Evolutionary conservation across 2,329 filamentous ascomycete species (phyloP).

Genomic region (Endoconidiophora laricicola): DNA sequence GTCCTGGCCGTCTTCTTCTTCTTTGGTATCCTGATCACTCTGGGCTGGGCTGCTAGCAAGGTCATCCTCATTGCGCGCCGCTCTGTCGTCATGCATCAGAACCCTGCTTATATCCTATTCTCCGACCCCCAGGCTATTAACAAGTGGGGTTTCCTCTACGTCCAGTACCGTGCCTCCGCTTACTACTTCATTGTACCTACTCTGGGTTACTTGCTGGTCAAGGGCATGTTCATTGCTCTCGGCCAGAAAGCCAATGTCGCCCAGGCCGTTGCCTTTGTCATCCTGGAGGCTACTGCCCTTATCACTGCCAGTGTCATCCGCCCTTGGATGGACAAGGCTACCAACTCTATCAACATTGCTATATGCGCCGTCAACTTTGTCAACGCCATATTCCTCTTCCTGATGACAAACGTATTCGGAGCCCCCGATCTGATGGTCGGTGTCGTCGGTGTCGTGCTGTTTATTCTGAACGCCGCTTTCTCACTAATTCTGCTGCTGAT

Average conservation of each 20-base stretch:
- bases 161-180: conserved; percentile 86
- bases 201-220: conserved; percentile 65
- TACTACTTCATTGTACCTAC: conserved; percentile 87
- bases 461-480: conserved; percentile 73
- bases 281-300: conserved; percentile 66
- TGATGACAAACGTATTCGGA: conserved; percentile 77
- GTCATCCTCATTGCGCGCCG: conserved; percentile 78
- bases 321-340: conserved; percentile 98
- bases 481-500: conserved; percentile 68
- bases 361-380: conserved; percentile 83
- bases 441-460: conserved; percentile 78
- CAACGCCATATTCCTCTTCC: conserved; percentile 73
- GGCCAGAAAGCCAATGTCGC: conserved; percentile 52
- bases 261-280: conserved; percentile 66
- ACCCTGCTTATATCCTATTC: conserved; percentile 91
- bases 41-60: conserved; percentile 78
- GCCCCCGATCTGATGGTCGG: conserved; percentile 71
- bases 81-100: conserved; percentile 83
- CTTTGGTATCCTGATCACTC: conserved; percentile 57
- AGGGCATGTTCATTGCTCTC: conserved; percentile 77
- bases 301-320: conserved; percentile 64
- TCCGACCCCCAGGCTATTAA: conserved; percentile 87
- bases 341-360: conserved; percentile 88
- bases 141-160: conserved; percentile 97
- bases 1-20: conserved; percentile 82